Percentiles rank a stretch among this genome's conserved stretches.
Conservation (phyloP, 805 yeast species). For the Saccharomyces paradoxus region DNA sequence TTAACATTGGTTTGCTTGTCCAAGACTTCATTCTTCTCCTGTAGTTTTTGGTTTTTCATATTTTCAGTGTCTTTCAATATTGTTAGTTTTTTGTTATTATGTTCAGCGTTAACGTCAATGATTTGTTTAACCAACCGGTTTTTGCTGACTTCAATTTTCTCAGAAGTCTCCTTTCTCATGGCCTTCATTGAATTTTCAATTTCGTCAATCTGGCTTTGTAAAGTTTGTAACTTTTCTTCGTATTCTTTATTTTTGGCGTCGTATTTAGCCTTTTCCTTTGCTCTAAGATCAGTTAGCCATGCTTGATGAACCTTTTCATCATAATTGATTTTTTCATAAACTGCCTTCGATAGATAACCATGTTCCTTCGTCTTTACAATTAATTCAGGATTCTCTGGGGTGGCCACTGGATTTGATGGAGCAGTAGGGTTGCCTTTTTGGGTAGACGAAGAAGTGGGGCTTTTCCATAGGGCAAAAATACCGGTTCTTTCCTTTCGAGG, state of each 20-base stretch:
- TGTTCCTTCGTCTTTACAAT: constrained; percentile 20
- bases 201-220: constrained; percentile 17
- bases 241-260: constrained; percentile 17
- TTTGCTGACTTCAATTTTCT: constrained; percentile 21
- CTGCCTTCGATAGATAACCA: constrained; percentile 24
- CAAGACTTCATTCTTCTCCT: constrained; percentile 17
- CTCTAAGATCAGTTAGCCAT: constrained; percentile 12
- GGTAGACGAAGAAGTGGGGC: neutral
- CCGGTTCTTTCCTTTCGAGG: neutral
- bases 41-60: constrained; percentile 19
- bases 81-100: constrained; percentile 16
- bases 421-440: neutral
- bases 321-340: constrained; percentile 22
- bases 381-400: constrained; percentile 26
- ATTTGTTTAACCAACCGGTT: constrained; percentile 16
- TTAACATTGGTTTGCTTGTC: constrained; percentile 20
- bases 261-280: constrained; percentile 11
- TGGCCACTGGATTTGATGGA: constrained; percentile 17
- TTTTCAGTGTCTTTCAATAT: constrained; percentile 23
- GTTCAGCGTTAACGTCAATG: constrained; percentile 17
- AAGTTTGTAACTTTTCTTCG: constrained; percentile 11
- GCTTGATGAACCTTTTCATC: constrained; percentile 16
- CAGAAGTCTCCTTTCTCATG: constrained; percentile 16
- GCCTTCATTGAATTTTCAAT: constrained; percentile 17
- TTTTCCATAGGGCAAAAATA: neutral